phyloP scores from a whole-genome alignment of 345 rosid species.

The Ceriops decandra region DNA sequence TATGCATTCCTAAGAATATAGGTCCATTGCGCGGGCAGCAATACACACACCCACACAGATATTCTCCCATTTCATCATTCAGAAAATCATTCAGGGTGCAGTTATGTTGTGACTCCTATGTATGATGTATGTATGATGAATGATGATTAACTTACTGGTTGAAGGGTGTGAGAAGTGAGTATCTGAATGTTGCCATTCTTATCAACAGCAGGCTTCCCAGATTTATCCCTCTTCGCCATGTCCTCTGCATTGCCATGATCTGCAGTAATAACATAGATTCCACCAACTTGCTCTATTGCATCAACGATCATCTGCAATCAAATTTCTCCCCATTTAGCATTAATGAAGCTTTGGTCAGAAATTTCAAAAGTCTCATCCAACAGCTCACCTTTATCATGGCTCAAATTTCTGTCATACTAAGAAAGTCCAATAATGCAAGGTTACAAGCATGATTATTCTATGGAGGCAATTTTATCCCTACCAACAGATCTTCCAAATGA shows the following conservation, averaged over 20 bases:
- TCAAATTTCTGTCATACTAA: too few species aligned
- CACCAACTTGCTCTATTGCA: conserved; percentile 78
- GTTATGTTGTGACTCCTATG: not conserved
- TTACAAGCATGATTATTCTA: too few species aligned
- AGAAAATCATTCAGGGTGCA: too few species aligned
- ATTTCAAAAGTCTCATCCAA: too few species aligned
- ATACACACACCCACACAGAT: too few species aligned
- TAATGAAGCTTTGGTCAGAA: not conserved
- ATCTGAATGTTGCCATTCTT: conserved; percentile 79
- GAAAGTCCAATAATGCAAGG: too few species aligned
- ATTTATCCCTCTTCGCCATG: conserved; percentile 89
- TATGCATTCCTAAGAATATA: too few species aligned
- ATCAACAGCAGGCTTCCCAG: conserved; percentile 63
- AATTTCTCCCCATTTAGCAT: conserved; percentile 2
- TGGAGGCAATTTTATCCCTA: too few species aligned
- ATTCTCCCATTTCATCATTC: too few species aligned
- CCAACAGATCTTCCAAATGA: too few species aligned
- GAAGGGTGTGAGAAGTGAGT: conserved; percentile 91
- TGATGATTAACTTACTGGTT: conserved; percentile 60
- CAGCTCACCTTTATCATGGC: too few species aligned
- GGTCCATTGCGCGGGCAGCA: too few species aligned
- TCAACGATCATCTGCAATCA: conserved; percentile 75
- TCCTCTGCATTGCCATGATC: conserved; percentile 99
- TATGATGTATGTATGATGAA: not conserved
- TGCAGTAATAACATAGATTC: conserved; percentile 88